These are phyloP conservation scores for Byssochlamys sp. DNA, from an alignment of 2,329 filamentous ascomycete species.

Conservation along the genomic window DNA sequence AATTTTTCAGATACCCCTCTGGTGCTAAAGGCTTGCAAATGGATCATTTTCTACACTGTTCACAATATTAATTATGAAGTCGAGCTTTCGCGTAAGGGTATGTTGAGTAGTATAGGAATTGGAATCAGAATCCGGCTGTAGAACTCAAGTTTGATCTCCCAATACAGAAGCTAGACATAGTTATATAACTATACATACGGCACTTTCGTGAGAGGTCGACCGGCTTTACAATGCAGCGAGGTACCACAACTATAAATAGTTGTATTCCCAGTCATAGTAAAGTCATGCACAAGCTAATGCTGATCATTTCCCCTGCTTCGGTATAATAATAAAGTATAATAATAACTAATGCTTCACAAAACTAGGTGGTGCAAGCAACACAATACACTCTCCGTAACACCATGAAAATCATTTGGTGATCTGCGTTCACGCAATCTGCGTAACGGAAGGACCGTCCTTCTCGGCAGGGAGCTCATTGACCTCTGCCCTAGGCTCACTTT, in stretches of 20 bases:
- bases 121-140: not conserved
- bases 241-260: not conserved
- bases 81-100: not conserved
- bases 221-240: not conserved
- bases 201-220: too few species aligned
- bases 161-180: too few species aligned
- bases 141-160: not conserved
- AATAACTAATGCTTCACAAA: too few species aligned
- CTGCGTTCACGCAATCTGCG: not conserved
- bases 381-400: not conserved
- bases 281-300: not conserved
- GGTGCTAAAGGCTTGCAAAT: not conserved
- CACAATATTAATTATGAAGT: not conserved
- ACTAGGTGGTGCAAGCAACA: not conserved
- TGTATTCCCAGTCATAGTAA: not conserved
- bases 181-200: too few species aligned
- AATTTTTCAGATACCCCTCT: not conserved
- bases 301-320: not conserved
- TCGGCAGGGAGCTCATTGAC: not conserved
- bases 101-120: not conserved
- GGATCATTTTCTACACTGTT: not conserved
- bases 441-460: not conserved
- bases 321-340: too few species aligned
- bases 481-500: not conserved
- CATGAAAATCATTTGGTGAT: not conserved